phyloP scores from a whole-genome alignment of 305 asterid species.

The Coffea humblotiana region DNA sequence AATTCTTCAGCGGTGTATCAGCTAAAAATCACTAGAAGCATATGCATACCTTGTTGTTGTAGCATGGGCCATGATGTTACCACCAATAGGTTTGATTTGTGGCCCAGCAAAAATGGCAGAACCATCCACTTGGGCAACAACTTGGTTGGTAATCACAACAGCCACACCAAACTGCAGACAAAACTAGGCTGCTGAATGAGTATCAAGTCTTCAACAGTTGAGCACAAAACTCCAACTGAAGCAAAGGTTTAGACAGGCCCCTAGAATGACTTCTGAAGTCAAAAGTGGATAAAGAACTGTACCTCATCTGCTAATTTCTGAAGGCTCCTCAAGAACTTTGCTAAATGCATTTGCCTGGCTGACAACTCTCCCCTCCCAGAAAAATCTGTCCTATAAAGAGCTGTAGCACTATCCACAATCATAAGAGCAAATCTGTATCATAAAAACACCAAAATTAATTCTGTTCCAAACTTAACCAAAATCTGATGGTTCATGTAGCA shows the following conservation, averaged over 20 bases:
- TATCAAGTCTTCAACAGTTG: neutral
- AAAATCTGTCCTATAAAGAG: constrained; percentile 95
- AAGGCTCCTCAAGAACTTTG: constrained; percentile 94
- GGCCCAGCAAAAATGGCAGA: constrained; percentile 90
- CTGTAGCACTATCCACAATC: constrained; percentile 97
- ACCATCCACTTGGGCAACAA: constrained; percentile 97
- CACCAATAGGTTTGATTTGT: constrained; percentile 90
- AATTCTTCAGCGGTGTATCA: constrained; percentile 8
- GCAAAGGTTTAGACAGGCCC: neutral
- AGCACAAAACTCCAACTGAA: neutral
- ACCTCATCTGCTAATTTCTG: constrained; percentile 98
- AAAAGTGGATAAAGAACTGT: neutral
- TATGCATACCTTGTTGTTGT: constrained; percentile 73
- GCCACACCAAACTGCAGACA: constrained; percentile 77
- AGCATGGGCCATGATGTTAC: constrained; percentile 96
- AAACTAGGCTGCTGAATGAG: neutral
- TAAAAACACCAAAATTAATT: constrained; percentile 9
- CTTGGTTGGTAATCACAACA: constrained; percentile 96
- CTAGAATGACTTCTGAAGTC: neutral
- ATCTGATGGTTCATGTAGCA: neutral
- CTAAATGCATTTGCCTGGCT: constrained; percentile 98
- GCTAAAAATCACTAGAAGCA: neutral
- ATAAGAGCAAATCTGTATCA: constrained; percentile 84
- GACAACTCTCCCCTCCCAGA: constrained; percentile 95
- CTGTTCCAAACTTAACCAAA: neutral